Conservation (phyloP, 208 protist genomes). For the Leishmania major region DNA sequence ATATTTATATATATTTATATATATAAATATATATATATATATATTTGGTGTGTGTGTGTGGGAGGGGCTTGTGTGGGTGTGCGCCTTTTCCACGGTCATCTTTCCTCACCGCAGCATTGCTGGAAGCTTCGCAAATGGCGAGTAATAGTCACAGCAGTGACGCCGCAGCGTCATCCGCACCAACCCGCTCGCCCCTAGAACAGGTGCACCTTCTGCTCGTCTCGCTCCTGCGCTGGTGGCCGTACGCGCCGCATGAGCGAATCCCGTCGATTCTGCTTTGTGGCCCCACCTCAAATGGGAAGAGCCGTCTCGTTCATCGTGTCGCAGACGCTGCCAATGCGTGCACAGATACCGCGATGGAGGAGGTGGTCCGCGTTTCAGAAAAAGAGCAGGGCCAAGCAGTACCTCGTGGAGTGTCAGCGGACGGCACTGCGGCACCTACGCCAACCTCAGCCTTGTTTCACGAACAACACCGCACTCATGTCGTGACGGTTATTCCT, state of each 20-base stretch:
- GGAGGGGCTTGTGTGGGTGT: not conserved
- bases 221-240: conserved; percentile 53
- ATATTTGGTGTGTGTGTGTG: not conserved
- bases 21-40: not conserved
- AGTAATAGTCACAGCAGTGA: not conserved
- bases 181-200: not conserved
- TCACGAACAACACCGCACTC: not conserved
- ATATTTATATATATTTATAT: not conserved
- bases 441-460: not conserved
- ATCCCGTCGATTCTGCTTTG: conserved; percentile 57
- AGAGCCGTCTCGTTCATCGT: conserved; percentile 50
- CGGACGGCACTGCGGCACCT: not conserved
- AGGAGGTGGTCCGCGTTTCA: not conserved
- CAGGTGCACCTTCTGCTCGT: conserved; percentile 38
- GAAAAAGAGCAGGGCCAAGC: not conserved
- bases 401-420: not conserved
- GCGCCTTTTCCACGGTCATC: not conserved
- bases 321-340: conserved; percentile 4
- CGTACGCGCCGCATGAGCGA: conserved; percentile 30
- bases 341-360: not conserved
- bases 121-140: not conserved
- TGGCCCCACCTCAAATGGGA: conserved; percentile 63
- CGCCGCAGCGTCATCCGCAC: not conserved
- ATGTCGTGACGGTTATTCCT: conserved; percentile 31
- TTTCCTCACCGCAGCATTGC: not conserved